Base-by-base conservation (phyloP, 1,139 yeast genomes). In the Tardiomyces depauwii region DNA sequence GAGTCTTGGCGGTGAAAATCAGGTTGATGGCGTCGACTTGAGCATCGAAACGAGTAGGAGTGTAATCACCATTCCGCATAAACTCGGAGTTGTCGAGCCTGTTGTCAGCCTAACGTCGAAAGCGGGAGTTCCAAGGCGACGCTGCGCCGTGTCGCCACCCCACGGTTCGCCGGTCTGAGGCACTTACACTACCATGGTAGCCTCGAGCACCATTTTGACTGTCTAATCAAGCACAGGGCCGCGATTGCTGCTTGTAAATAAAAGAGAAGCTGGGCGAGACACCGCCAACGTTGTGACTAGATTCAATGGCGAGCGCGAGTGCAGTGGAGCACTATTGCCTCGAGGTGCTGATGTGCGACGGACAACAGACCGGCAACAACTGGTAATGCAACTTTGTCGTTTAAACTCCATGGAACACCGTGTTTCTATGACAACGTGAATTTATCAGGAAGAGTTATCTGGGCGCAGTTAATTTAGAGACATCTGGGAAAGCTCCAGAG, bases 21-120 rank as follows among this genome's bases (percentile, higher is more conserved):
- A 82, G 74, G 59, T 88, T 94, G 21, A 91, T 88, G n/a, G 96
- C 82, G 51, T 93, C 95, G 52, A 84, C 72, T 65, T 93, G 96
- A 1, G 98, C 96, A 51, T 84, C 95, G 62, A 82, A 89, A 59
- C 98, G 76, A 21, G 93, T 82, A 27, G 95, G 80, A 43, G 87
- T 74, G 61, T 82, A 93, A 65, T 93, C 98, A 40, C 97, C 98
- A 63, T 91, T 91, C 60, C 98, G 76, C 78, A 89, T 85, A 65
- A 75, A 91, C 68, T 93, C 98, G 49, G 96, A 87, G 73, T 88
- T 89, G 70, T 93, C 98, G 60, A 91, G 53, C 52, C 25, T 21
- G 25, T 4, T 5, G 25, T 21, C 25, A 21, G 25, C 7, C 7
- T 21, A 7, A 7, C 7, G 4, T 21, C 25, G 7, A 21, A 7